Base-by-base conservation (phyloP, 306 rosid genomes). In the Gastrolobium villosum region DNA sequence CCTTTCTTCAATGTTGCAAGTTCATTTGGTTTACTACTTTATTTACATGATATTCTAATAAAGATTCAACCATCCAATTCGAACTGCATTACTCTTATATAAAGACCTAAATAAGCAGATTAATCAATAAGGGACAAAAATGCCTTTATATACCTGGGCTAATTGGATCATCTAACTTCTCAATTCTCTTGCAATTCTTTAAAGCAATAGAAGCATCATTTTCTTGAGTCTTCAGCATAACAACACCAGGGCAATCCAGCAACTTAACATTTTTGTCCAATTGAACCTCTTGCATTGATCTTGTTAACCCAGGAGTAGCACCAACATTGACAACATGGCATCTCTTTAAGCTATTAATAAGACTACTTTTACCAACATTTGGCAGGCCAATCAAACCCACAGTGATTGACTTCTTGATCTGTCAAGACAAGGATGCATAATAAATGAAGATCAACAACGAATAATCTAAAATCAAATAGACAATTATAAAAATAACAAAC, bases 341-440 rank as follows among this genome's bases (percentile, higher is more conserved):
- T 84, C 98, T 82, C 82, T 89, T 92, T 84, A 94, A 79, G 61
- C 99, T 93, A 65, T 93, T 96, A 11, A 96, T 93, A 54, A 96
- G 94, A 78, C 99, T 96, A 78, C 99, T 96, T 83, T 96, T 96
- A 35, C 99, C 99, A 72, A 96, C 99, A 85, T 96, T 96, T 20
- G 99, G 99, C 64, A 96, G 81, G 61, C 98, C 99, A 73, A 96
- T 86, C 62, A 96, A 76, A 70, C 99, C 99, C 54, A 96, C 98
- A 2, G 99, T 96, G 56, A 83, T 96, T 15, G 98, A 90, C 85
- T 83, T 96, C 78, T 96, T 96, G 83, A 96, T 88, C 99, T 96
- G 93, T 45, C 81, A 79, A 69, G 56, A 66, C 7, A 79, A 54
- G 41, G 57, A 63, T 20, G 30, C 74, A 70, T 62, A 77, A 45